Evolutionary conservation across 1,284 basidiomycete species (phyloP).

Genomic region (Malassezia furfur): DNA sequence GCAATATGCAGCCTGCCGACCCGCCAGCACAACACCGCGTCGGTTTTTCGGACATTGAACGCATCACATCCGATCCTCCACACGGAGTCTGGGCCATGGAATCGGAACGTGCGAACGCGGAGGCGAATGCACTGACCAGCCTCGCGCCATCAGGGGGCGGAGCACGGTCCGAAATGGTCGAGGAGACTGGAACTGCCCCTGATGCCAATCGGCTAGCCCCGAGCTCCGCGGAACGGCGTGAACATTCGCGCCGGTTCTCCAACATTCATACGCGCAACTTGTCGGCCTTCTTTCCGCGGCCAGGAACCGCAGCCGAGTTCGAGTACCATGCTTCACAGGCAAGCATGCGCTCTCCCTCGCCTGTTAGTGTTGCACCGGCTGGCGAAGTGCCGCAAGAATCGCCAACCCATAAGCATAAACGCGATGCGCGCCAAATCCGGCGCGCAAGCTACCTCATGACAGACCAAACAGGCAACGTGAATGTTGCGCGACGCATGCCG

Average conservation of each 20-base stretch:
- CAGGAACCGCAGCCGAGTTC: constrained; percentile 37
- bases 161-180: too few species aligned
- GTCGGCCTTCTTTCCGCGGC: constrained; percentile 43
- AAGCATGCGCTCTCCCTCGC: neutral
- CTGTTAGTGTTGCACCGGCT: neutral
- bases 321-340: constrained; percentile 21
- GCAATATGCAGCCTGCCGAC: too few species aligned
- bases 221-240: constrained; percentile 28
- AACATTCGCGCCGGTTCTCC: constrained; percentile 41
- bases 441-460: constrained; percentile 12
- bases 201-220: neutral
- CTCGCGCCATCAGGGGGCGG: too few species aligned
- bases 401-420: neutral
- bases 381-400: neutral
- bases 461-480: neutral
- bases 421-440: constrained; percentile 6
- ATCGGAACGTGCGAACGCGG: neutral
- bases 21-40: too few species aligned
- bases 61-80: neutral
- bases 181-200: too few species aligned
- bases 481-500: neutral
- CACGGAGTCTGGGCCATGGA: neutral
- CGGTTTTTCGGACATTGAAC: neutral
- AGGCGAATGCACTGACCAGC: too few species aligned
- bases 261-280: constrained; percentile 38